Evolutionary conservation across 2,329 filamentous ascomycete species (phyloP).

Genomic region (Coniella vitis): DNA sequence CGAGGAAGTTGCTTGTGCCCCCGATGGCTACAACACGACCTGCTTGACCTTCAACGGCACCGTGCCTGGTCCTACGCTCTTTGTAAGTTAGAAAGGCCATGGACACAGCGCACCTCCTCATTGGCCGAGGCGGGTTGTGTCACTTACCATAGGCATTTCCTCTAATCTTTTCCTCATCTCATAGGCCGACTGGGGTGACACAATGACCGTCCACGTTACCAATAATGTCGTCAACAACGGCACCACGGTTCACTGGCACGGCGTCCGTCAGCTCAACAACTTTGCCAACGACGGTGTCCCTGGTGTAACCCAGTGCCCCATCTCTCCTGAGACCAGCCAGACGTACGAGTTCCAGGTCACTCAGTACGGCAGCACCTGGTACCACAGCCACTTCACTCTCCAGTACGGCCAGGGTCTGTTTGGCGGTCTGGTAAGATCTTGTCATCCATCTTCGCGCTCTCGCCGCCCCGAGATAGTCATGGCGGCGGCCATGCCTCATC

Average conservation of each 20-base stretch:
- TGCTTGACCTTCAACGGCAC: constrained; percentile 27
- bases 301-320: constrained; percentile 33
- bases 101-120: not conserved
- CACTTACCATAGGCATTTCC: no score
- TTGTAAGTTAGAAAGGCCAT: constrained; percentile 10
- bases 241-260: constrained; percentile 42
- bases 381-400: constrained; percentile 29
- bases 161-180: no score
- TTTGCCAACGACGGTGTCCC: constrained; percentile 37
- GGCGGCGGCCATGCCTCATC: not conserved
- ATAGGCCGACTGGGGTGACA: constrained; percentile 37
- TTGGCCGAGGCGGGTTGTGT: constrained; percentile 33
- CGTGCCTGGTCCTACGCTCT: constrained; percentile 25
- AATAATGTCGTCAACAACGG: constrained; percentile 45
- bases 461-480: no score
- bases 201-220: constrained; percentile 49
- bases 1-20: constrained; percentile 17
- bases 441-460: not conserved
- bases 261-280: constrained; percentile 36
- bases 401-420: constrained; percentile 36
- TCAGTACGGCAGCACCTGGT: constrained; percentile 32
- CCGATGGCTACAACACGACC: constrained; percentile 19
- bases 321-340: constrained; percentile 27
- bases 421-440: constrained; percentile 23
- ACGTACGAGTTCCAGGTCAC: constrained; percentile 29